Percentiles rank a stretch among this genome's conserved stretches.
Evolutionary conservation across 768 basidiomycete genomes (phyloP).

Genomic region (Xerocomus brunneocitrinus): DNA sequence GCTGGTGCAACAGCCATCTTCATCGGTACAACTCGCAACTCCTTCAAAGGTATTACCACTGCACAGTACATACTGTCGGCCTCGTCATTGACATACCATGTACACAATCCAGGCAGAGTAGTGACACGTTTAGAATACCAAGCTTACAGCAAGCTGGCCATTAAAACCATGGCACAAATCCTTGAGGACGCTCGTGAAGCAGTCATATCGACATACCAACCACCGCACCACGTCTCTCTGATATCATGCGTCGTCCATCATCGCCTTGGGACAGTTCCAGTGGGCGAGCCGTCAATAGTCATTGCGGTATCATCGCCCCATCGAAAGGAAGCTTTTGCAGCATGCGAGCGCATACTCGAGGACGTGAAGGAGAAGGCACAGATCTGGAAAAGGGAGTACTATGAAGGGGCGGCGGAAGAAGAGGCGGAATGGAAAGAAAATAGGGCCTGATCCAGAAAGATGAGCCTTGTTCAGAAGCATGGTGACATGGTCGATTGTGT

Average conservation of each 20-base stretch:
- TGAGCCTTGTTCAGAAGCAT: conserved; percentile 2
- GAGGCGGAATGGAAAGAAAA: conserved; percentile 72
- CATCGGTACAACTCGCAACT: conserved; percentile 82
- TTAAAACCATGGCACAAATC: conserved; percentile 70
- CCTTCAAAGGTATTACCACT: conserved; percentile 63
- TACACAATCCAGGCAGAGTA: conserved; percentile 46
- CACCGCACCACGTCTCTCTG: conserved; percentile 31
- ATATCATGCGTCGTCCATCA: conserved; percentile 67
- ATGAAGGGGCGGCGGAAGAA: conserved; percentile 61
- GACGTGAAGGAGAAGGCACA: conserved; percentile 77
- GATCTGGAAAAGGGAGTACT: conserved; percentile 91
- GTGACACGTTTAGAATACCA: conserved; percentile 79
- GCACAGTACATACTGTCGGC: background rate
- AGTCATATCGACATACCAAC: conserved; percentile 27
- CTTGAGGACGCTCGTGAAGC: conserved; percentile 42
- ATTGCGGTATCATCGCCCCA: conserved; percentile 84
- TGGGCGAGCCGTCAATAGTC: conserved; percentile 79
- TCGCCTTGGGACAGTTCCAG: conserved; percentile 70
- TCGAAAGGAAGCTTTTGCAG: conserved; percentile 73
- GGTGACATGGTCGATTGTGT: conserved; percentile 6
- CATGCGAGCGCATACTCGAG: conserved; percentile 82
- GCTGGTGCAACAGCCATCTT: conserved; percentile 76
- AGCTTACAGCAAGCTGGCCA: conserved; percentile 75
- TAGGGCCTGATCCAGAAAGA: conserved; percentile 19
- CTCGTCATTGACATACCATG: conserved; percentile 6